Evolutionary conservation across 306 rosid species (phyloP).

Genomic region (Dryas alaskensis): DNA sequence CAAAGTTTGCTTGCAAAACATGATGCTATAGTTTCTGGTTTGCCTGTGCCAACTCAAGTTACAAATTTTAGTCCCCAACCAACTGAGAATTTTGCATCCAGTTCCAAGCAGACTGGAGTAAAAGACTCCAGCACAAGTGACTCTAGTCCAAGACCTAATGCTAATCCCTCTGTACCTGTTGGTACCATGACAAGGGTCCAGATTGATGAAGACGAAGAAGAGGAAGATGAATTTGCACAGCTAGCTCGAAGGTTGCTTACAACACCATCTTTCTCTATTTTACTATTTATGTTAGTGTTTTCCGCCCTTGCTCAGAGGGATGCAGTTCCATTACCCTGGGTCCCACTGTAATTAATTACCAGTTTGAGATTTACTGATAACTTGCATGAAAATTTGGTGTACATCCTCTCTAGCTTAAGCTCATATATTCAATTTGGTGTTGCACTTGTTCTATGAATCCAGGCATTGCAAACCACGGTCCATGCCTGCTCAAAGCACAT

Average conservation of each 20-base stretch:
- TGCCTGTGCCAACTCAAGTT: constrained; percentile 51
- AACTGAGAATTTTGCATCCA: constrained; percentile 42
- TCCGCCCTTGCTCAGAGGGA: background rate
- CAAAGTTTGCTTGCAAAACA: constrained; percentile 85
- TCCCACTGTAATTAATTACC: background rate
- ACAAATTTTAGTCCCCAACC: constrained; percentile 43
- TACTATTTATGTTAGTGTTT: background rate
- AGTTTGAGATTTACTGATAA: background rate
- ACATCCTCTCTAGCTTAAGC: background rate
- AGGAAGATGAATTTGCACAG: constrained; percentile 93
- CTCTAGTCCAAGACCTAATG: constrained; percentile 45
- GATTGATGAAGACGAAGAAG: constrained; percentile 71
- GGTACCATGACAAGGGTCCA: constrained; percentile 33
- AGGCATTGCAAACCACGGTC: constrained; percentile 70
- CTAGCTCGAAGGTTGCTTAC: constrained; percentile 78
- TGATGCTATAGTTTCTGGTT: constrained; percentile 89
- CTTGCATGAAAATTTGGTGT: background rate
- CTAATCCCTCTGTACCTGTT: constrained; percentile 33
- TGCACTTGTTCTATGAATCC: constrained; percentile 34
- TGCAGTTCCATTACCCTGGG: background rate
- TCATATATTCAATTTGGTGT: constrained; percentile 3
- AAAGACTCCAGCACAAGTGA: constrained; percentile 41
- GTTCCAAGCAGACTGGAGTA: constrained; percentile 43
- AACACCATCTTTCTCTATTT: background rate
- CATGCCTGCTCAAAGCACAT: constrained; percentile 38